Evolutionary conservation across 1,284 basidiomycete species (phyloP).

Genomic region (Neonothopanus nambi): DNA sequence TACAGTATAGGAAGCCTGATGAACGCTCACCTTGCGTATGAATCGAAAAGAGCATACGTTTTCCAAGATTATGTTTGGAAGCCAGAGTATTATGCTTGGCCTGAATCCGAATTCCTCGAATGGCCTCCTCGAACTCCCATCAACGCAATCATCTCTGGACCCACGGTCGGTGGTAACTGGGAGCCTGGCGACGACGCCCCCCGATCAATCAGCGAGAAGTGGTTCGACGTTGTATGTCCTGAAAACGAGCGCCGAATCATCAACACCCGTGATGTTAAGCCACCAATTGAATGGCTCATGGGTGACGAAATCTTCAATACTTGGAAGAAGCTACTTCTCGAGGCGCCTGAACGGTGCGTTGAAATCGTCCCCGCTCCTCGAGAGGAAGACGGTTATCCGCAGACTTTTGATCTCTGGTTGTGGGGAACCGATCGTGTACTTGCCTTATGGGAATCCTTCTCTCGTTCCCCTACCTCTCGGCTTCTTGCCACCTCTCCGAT

Average conservation of each 20-base stretch:
- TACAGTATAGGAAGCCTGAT: conserved; percentile 32
- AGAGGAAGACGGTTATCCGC: conserved; percentile 36
- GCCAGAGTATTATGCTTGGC: conserved; percentile 36
- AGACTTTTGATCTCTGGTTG: conserved; percentile 44
- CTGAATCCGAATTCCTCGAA: conserved; percentile 20
- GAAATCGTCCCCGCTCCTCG: conserved; percentile 36
- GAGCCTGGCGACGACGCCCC: conserved; percentile 37
- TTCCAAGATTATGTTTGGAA: conserved; percentile 45
- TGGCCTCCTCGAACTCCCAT: conserved; percentile 34
- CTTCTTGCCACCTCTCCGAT: conserved; percentile 39
- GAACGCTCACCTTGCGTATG: conserved; percentile 46
- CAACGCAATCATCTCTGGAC: too few species aligned
- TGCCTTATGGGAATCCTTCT: conserved; percentile 41
- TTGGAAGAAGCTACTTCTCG: conserved; percentile 39
- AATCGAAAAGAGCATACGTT: conserved; percentile 45
- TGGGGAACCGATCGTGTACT: conserved; percentile 38
- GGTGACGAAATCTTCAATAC: conserved; percentile 34
- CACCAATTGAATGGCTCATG: too few species aligned
- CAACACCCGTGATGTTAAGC: conserved; percentile 31
- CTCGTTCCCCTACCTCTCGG: conserved; percentile 38
- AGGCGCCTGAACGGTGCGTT: conserved; percentile 42
- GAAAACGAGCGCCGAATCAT: conserved; percentile 27
- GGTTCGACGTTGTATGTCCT: conserved; percentile 39
- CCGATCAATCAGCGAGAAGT: conserved; percentile 34
- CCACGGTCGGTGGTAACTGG: conserved; percentile 35